Evolutionary conservation across 1,284 basidiomycete species (phyloP), one percentile per base, ranked within the genome.

Genomic region (Cutaneotrichosporon daszewskae): DNA sequence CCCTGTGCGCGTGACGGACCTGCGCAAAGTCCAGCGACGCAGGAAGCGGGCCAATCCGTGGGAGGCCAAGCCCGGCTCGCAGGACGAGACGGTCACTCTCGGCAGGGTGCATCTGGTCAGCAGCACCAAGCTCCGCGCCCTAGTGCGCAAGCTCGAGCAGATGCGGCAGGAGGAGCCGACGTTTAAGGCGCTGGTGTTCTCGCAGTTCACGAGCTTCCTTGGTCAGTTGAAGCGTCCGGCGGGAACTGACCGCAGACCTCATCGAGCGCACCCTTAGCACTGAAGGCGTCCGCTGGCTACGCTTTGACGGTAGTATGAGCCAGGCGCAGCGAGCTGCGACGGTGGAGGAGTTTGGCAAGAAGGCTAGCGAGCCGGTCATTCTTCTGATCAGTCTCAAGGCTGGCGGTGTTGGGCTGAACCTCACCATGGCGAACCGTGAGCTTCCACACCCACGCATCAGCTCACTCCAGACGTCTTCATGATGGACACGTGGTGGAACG

Each of bases 401-500:
- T 1, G 92, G 92, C 17, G 92, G 94, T 11, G 91, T 96, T 5
- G 92, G 92, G 10, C 66, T 90, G 45, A 90, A 91, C 39, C 44
- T 72, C 84, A 68, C 59, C 16, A 64, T 65, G 58, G 64, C 63
- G 8, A 66, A 65, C 32, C 57, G 60, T 66, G 38, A 44, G 59
- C 52, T n/a, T 0, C 14, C 5, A 2, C 4, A 6, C 1, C 4
- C 31, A 29, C 3, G 5, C 12, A 4, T 16, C 13, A 32, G 34
- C 52, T 51, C 32, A 54, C 43, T 4, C 5, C 38, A 89, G 77
- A 89, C 66, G 88, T 91, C 3, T 91, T 87, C 67, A 88, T 92
- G 87, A 90, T 92, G 87, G 90, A 94, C 58, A 91, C 87, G 51
- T 92, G 87, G 87, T 94, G 88, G 87, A 92, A 91, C 64, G 81